Conservation (phyloP, 352 stramenopile genomes). For the Albugo laibachii region DNA sequence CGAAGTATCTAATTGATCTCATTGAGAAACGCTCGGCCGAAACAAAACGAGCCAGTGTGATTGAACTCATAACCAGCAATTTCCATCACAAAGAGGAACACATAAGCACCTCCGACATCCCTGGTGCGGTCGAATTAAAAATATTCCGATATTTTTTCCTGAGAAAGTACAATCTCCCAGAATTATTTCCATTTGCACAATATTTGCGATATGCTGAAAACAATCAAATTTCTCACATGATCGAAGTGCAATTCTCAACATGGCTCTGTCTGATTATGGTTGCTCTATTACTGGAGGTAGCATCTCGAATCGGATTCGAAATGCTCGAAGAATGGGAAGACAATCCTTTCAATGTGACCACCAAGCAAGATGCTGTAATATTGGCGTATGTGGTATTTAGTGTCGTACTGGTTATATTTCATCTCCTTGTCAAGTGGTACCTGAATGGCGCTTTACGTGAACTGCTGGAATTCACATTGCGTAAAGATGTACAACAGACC, state of each 20-base stretch:
- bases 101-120: not conserved
- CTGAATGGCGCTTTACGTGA: constrained; percentile 11
- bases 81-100: no score
- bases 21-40: not conserved
- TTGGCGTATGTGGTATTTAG: not conserved
- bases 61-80: no score
- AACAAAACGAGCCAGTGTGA: no score
- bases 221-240: constrained; percentile 62
- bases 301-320: constrained; percentile 5
- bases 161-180: constrained; percentile 16
- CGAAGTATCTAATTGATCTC: constrained; percentile 17
- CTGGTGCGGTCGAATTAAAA: constrained; percentile 9
- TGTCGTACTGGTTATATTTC: constrained; percentile 12
- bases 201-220: constrained; percentile 50
- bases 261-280: constrained; percentile 12
- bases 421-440: constrained; percentile 19
- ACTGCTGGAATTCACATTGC: not conserved
- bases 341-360: not conserved
- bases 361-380: not conserved
- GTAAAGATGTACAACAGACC: no score
- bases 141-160: constrained; percentile 30
- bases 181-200: constrained; percentile 44
- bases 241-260: constrained; percentile 48
- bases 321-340: not conserved
- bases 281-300: constrained; percentile 15